These are phyloP conservation scores for Penicillium sp. DNA, from an alignment of 2,329 filamentous ascomycete genomes.

Conservation along the genomic window DNA sequence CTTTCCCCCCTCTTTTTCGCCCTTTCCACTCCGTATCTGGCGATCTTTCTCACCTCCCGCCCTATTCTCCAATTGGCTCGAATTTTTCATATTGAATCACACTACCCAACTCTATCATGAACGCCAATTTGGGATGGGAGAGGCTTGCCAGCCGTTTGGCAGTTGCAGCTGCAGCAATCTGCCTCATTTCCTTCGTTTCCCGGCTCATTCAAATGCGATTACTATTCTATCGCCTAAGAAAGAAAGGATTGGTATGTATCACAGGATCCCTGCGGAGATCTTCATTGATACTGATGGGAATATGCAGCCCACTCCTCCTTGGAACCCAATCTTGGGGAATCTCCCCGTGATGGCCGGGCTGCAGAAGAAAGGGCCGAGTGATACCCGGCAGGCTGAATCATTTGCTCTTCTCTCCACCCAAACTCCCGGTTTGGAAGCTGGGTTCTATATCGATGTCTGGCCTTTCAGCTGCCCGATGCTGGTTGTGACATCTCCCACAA, in stretches of 20 bases:
- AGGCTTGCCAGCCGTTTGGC: not conserved
- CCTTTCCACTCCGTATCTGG: too few species aligned
- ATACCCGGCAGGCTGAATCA: not conserved
- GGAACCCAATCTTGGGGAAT: not conserved
- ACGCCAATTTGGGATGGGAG: too few species aligned
- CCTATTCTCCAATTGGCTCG: too few species aligned
- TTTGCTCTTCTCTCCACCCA: not conserved
- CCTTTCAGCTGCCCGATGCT: not conserved
- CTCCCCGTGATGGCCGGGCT: not conserved
- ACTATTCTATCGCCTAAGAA: not conserved
- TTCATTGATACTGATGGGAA: not conserved
- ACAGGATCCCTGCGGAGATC: not conserved
- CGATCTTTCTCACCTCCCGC: too few species aligned
- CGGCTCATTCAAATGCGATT: not conserved
- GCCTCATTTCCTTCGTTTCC: not conserved
- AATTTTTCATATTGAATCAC: too few species aligned
- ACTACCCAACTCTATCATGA: too few species aligned
- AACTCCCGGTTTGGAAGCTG: not conserved
- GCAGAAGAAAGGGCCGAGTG: not conserved
- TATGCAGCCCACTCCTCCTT: not conserved
- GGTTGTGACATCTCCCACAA: not conserved
- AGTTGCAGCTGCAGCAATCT: not conserved
- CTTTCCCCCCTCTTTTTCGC: too few species aligned
- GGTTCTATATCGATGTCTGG: not conserved
- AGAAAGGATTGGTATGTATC: not conserved